Base-by-base conservation (phyloP, 1,139 yeast genomes). In the Trichomonascaceae sp. region DNA sequence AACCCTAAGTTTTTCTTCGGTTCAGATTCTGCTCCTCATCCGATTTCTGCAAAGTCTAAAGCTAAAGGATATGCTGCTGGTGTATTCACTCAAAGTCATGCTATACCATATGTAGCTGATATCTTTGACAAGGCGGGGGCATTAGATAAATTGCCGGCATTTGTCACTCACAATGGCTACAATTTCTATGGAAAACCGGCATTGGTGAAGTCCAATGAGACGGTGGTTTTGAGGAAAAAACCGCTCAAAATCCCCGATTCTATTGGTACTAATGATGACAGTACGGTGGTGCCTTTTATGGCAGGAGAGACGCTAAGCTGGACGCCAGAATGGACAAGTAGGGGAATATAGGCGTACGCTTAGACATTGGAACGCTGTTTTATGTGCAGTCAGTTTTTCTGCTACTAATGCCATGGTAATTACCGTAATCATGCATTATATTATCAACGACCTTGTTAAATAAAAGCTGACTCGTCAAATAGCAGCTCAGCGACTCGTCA, bases 21-120 rank as follows among this genome's bases (percentile, higher is more conserved):
- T 4, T 87, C 96, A 1, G 99, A 93, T 70, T 87, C 96, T 27
- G 99, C 99, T 18, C 99, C 99, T 41, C 99, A 93, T 69, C 96
- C 96, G 13, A 68, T 87, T 36, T 80, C 81, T 60, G 82, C 83
- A 57, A 93, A 93, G 71, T 78, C 88, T 45, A 84, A 80, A 59
- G 91, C 84, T 61, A 74, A 77, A 43, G 95, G 93, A 20, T 97
- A 93, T 13, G 91, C 98, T 66, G 99, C 99, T 15, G 99, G 99
- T 62, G 96, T 93, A 15, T 93, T 81, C 72, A 88, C 98, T 2
- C 99, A 93, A 69, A 81, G 90, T 22, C 82, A 82, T 64, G 96
- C 87, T 2, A 73, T 93, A 38, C 78, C 90, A 18, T 93, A 93
- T 63, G 76, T 93, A 38, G 98, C 98, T 4, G 86, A 91, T 66